Evolutionary conservation across 2,329 filamentous ascomycete species (phyloP).

Genomic region (Aspergillus sp.): DNA sequence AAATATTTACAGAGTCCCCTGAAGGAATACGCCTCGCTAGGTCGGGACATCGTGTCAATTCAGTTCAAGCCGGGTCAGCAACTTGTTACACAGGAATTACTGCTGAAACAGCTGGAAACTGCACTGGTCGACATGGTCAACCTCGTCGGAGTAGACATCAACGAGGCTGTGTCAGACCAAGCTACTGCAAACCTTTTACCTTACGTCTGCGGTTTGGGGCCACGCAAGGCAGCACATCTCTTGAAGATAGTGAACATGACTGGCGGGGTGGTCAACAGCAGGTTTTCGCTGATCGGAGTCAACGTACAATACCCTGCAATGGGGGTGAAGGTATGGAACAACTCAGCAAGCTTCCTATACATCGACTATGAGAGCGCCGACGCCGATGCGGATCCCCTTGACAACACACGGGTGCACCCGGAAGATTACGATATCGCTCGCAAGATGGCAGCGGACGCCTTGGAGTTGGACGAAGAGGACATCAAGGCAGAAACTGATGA

Average conservation of each 20-base stretch:
- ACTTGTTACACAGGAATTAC: conserved; percentile 81
- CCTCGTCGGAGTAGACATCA: conserved; percentile 90
- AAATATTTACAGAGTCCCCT: conserved; percentile 93
- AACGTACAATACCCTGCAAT: conserved; percentile 80
- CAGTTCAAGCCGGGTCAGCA: conserved; percentile 89
- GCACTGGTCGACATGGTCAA: conserved; percentile 99
- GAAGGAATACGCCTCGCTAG: conserved; percentile 92
- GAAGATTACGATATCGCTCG: conserved; percentile 97
- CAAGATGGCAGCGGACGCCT: conserved; percentile 96
- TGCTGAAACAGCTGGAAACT: conserved; percentile 84
- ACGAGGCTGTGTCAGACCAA: conserved; percentile 78
- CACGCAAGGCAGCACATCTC: conserved; percentile 81
- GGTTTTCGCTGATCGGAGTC: conserved; percentile 86
- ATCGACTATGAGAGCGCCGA: conserved; percentile 85
- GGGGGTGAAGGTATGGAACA: conserved; percentile 89
- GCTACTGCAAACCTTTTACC: conserved; percentile 86
- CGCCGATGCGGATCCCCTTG: conserved; percentile 81
- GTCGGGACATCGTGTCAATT: conserved; percentile 82
- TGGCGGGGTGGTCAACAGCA: conserved; percentile 78
- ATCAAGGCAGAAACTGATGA: conserved; percentile 93
- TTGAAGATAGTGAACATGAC: conserved; percentile 91
- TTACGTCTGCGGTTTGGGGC: conserved; percentile 87
- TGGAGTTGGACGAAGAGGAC: conserved; percentile 96
- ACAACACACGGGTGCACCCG: conserved; percentile 95
- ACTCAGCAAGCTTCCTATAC: conserved; percentile 92